A percentile compares a stretch with the other conserved stretches of the same genome.
Evolutionary conservation across 192 early-diverging fungal genomes (phyloP).

Genomic region (Cetraspora pellucida): DNA sequence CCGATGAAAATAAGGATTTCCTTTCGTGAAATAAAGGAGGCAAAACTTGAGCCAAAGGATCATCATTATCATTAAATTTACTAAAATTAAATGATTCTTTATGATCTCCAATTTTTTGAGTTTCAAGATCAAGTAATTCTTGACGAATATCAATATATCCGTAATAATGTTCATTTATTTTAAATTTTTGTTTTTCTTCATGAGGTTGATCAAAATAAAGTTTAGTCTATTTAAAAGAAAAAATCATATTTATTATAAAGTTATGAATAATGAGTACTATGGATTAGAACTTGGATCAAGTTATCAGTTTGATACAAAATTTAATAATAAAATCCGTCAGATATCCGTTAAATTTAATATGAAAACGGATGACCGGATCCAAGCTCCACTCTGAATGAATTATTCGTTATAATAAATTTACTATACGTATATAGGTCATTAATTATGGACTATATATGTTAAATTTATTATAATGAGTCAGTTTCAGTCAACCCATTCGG

Average conservation of each 20-base stretch:
- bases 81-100: constrained; percentile 68
- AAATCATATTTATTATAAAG: not conserved
- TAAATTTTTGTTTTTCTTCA: constrained; percentile 46
- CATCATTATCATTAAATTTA: constrained; percentile 46
- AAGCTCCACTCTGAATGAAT: too few relatives aligned
- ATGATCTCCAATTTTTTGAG: constrained; percentile 54
- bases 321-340: too few relatives aligned
- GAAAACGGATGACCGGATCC: too few relatives aligned
- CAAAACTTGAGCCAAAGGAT: constrained; percentile 40
- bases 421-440: too few relatives aligned
- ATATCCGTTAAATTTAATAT: too few relatives aligned
- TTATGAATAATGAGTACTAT: not conserved
- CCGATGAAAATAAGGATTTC: constrained; percentile 18
- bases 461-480: too few relatives aligned
- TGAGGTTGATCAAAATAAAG: constrained; percentile 55
- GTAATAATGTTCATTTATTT: constrained; percentile 49
- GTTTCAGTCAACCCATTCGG: too few relatives aligned
- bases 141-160: constrained; percentile 57
- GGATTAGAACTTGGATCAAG: too few relatives aligned
- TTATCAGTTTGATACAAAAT: too few relatives aligned
- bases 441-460: too few relatives aligned
- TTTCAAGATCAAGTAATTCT: constrained; percentile 57
- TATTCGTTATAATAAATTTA: too few relatives aligned
- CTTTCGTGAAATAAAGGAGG: constrained; percentile 35
- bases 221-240: constrained; percentile 40